A percentile compares a stretch with the other conserved stretches of the same genome.
Conservation (phyloP, 2,329 filamentous ascomycete genomes). For the Aulographum hederae region DNA sequence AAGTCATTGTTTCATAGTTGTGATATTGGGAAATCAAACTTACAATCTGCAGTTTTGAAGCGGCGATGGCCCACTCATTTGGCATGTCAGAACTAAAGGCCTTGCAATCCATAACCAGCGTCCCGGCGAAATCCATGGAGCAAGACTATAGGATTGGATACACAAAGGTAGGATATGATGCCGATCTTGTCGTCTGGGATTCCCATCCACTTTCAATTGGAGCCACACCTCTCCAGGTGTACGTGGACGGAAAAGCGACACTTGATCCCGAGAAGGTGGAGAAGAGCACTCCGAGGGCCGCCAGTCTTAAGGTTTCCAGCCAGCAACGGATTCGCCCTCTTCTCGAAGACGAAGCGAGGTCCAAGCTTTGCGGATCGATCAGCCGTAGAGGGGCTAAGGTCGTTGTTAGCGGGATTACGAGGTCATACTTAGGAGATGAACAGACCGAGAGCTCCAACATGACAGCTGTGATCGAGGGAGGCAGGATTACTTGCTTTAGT, state of each 20-base stretch:
- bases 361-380: not conserved
- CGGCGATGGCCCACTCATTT: constrained; percentile 24
- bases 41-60: too few species aligned
- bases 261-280: constrained; percentile 19
- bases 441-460: not conserved
- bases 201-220: constrained; percentile 21
- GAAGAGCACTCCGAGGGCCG: constrained; percentile 8
- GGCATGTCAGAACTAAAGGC: constrained; percentile 23
- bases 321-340: constrained; percentile 9
- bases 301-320: constrained; percentile 19
- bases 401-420: constrained; percentile 1
- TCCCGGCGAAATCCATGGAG: constrained; percentile 20
- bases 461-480: constrained; percentile 1
- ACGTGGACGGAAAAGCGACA: constrained; percentile 28
- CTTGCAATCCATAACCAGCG: constrained; percentile 20
- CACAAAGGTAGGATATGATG: constrained; percentile 21
- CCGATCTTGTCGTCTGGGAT: constrained; percentile 25
- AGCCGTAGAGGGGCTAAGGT: not conserved
- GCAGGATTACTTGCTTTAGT: constrained; percentile 2
- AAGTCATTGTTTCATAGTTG: too few species aligned
- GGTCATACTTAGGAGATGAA: not conserved
- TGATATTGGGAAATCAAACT: too few species aligned
- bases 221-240: constrained; percentile 22
- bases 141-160: constrained; percentile 22
- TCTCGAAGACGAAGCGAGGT: not conserved